Conservation (phyloP, 2,329 filamentous ascomycete genomes). For the Alternaria sp. region DNA sequence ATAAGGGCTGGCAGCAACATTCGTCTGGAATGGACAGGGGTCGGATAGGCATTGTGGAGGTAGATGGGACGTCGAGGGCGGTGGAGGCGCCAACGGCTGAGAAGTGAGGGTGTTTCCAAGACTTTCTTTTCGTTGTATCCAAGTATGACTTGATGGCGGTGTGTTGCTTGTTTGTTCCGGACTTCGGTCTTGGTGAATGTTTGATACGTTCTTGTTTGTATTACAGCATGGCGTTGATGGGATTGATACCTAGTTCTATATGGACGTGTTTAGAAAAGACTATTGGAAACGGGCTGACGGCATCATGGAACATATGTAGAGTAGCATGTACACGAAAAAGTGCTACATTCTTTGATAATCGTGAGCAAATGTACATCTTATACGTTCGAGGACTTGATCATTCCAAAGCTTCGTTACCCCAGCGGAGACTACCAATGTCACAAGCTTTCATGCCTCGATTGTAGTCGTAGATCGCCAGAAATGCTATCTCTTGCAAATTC, state of each 20-base stretch:
- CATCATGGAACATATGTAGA: background rate
- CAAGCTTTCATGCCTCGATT: too few species aligned
- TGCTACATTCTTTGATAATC: background rate
- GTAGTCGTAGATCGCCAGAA: background rate
- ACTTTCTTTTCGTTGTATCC: background rate
- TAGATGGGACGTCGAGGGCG: constrained; percentile 20
- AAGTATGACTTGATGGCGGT: background rate
- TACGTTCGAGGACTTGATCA: background rate
- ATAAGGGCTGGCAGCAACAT: constrained; percentile 19
- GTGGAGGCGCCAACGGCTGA: constrained; percentile 19
- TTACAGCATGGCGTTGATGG: background rate
- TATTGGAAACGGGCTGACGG: background rate
- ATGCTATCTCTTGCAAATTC: background rate
- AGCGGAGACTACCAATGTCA: too few species aligned
- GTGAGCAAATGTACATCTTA: background rate
- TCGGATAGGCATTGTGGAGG: constrained; percentile 20
- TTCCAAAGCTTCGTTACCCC: too few species aligned
- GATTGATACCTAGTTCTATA: background rate
- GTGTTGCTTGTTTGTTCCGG: background rate
- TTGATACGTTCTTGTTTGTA: background rate
- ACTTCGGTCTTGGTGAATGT: background rate
- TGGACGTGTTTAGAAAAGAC: background rate
- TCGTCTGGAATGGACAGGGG: constrained; percentile 18
- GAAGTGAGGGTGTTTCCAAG: background rate
- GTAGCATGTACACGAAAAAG: background rate